Base-by-base conservation (phyloP, 2,329 filamentous ascomycete species). In the Lecanicillium sp. region DNA sequence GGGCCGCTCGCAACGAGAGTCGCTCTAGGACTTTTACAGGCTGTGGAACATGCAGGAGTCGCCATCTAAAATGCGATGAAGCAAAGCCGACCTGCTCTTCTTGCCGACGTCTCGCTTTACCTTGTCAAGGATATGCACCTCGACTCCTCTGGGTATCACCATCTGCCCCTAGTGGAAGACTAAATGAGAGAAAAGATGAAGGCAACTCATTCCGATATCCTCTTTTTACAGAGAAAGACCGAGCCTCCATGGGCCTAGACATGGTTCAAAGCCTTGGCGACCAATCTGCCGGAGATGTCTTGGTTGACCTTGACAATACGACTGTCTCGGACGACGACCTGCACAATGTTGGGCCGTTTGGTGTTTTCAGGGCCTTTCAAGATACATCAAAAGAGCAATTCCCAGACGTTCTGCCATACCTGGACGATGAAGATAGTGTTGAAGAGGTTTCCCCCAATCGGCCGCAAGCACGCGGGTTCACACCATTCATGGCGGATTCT, bases 61-160 rank as follows among this genome's bases (percentile, higher is more conserved):
- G 65, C 14, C 65, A 67, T 46, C 51, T 60, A 27, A 69, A 68
- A 49, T 69, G 64, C 44, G 65, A 69, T 39, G 62, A 68, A 43
- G 50, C 53, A 5, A 57, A 55, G 6, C 65, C 65, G 3, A 48
- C 48, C 19, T 69, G 65, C 45, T 48, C 49, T 3, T 57, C 55
- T 29, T 69, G 65, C 41, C 43, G 43, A 17, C 50, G 55, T 12
- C 48, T 59, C 13, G 56, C 57, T 1, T 39, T 66, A 1, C 17
- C 35, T 0, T 68, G 64, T 37, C 57, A 54, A 17, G 63, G 64
- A 0, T 68, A 68, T 38, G 56, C 58, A 22, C 62, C 58, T 7
- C 51, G 48, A 6, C 42, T 59, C 7, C 49, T 56, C 13, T 59
- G 57, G 57, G 46, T 56, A 16, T 46, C 44, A 15, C 51, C 17